Percentiles rank a stretch among this genome's conserved stretches.
Conservation (phyloP, 345 rosid genomes). For the Pistacia integerrima region DNA sequence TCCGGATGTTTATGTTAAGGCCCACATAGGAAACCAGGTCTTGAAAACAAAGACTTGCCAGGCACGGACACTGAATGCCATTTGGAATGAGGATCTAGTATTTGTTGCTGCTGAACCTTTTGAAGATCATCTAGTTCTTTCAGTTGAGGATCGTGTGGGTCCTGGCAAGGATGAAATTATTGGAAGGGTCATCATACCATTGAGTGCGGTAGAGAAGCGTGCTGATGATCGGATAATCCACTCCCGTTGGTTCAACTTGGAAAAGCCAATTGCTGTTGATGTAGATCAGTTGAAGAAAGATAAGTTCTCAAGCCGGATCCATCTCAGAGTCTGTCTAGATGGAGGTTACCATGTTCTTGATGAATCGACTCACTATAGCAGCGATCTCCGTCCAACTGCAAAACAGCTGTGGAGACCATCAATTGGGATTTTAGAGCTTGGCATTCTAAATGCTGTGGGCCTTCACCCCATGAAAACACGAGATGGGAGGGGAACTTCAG, state of each 20-base stretch:
- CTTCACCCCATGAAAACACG: slow-evolving; percentile 93
- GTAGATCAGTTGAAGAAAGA: slow-evolving; percentile 82
- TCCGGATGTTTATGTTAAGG: slow-evolving; percentile 90
- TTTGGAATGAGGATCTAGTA: slow-evolving; percentile 96
- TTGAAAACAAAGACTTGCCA: slow-evolving; percentile 78
- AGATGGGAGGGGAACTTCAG: slow-evolving; percentile 85
- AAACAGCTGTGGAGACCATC: slow-evolving; percentile 90
- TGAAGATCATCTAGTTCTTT: slow-evolving; percentile 78
- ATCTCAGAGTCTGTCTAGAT: slow-evolving; percentile 87
- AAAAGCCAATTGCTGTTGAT: slow-evolving; percentile 75
- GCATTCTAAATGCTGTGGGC: slow-evolving; percentile 81
- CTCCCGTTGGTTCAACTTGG: slow-evolving; percentile 84
- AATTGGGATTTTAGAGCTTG: slow-evolving; percentile 87
- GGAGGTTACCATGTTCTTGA: slow-evolving; percentile 98
- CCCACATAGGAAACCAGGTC: slow-evolving; percentile 72
- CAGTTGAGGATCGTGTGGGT: slow-evolving; percentile 82
- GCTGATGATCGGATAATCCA: slow-evolving; percentile 77
- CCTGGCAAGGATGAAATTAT: slow-evolving; percentile 88
- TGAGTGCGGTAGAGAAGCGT: slow-evolving; percentile 71
- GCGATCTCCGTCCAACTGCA: slow-evolving; percentile 95
- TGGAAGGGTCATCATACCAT: slow-evolving; percentile 67
- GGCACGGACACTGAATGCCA: slow-evolving; percentile 69
- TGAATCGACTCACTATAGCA: slow-evolving; percentile 94
- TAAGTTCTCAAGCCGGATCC: slow-evolving; percentile 86
- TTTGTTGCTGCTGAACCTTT: slow-evolving; percentile 93